These are phyloP conservation scores for Neospermospora avenae DNA, from an alignment of 2,329 filamentous ascomycete genomes.

Conservation along the genomic window DNA sequence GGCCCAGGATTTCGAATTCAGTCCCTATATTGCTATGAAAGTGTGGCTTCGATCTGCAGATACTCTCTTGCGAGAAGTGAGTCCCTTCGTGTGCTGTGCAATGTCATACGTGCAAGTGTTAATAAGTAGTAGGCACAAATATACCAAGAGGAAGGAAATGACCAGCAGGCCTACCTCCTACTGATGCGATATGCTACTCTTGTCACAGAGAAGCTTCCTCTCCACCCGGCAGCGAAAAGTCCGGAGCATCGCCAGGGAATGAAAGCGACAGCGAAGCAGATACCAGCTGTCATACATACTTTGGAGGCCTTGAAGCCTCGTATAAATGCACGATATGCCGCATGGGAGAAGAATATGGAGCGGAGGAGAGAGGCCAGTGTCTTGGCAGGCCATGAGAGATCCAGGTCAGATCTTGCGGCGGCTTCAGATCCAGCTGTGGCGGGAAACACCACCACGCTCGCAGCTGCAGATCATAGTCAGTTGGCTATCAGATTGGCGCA, in stretches of 20 bases:
- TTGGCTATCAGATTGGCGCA: conserved; percentile 74
- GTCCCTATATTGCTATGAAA: conserved; percentile 69
- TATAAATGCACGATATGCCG: conserved; percentile 68
- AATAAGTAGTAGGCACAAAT: conserved; percentile 62
- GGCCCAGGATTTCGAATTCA: conserved; percentile 80
- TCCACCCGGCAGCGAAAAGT: conserved; percentile 72
- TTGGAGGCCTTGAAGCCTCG: conserved; percentile 78
- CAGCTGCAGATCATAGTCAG: conserved; percentile 68
- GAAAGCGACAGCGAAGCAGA: conserved; percentile 55
- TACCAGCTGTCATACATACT: conserved; percentile 50
- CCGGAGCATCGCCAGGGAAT: conserved; percentile 55
- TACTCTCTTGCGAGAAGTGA: conserved; percentile 75
- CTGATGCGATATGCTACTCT: conserved; percentile 86
- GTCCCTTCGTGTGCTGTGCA: conserved; percentile 24
- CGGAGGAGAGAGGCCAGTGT: conserved; percentile 35
- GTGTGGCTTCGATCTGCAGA: conserved; percentile 81
- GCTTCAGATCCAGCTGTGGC: conserved; percentile 59
- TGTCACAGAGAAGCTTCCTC: conserved; percentile 70
- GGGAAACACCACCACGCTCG: conserved; percentile 57
- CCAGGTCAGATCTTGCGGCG: conserved; percentile 33
- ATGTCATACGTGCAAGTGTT: not conserved
- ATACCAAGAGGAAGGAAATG: conserved; percentile 81
- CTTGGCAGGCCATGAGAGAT: conserved; percentile 10
- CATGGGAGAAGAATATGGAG: conserved; percentile 56
- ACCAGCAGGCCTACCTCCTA: conserved; percentile 84